Evolutionary conservation across 1,139 yeast species (phyloP), one percentile per base, ranked within the genome.

Genomic region (Candida sanyaensis): DNA sequence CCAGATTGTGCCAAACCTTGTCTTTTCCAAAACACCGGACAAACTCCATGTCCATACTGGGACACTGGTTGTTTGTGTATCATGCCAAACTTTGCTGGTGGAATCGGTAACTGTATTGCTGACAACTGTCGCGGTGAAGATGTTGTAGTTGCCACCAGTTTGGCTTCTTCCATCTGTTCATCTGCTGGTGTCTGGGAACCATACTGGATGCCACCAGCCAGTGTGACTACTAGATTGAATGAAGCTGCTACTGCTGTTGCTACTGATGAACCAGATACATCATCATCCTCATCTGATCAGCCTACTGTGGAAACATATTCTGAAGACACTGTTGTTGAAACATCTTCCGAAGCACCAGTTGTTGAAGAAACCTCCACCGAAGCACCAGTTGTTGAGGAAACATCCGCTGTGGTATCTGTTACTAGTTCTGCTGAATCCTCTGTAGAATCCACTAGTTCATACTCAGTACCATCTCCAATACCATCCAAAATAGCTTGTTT

Each of bases 161-260:
- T 70, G 52, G 81, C 79, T 29, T 56, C 58, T 10, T 71, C 78
- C 7, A 49, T 73, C 41, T 77, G 81, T 57, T 55, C 64, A 38
- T 53, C 55, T 13, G 80, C 70, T 27, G 81, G 81, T 45, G 81
- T 75, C 21, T 66, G 70, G 52, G 59, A 69, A 29, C 66, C 65
- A 43, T 62, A 52, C 47, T 75, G 78, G 79, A 66, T 69, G 66
- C 64, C 74, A 45, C 64, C 59, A 36, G 58, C 61, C 11, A 62
- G 76, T 8, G 65, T 71, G 31, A 63, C 71, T 5, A 51, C 66
- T n/a, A 66, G 55, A 5, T 58, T 75, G 38, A 58, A 60, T 6
- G 44, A 73, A 38, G 78, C 75, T 38, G 69, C 62, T 33, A 52
- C 58, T 41, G 50, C 56, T 9, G 44, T 49, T 12, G 43, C 45